These are phyloP conservation scores for Quercus dentata DNA, from an alignment of 306 rosid genomes.

Conservation along the genomic window DNA sequence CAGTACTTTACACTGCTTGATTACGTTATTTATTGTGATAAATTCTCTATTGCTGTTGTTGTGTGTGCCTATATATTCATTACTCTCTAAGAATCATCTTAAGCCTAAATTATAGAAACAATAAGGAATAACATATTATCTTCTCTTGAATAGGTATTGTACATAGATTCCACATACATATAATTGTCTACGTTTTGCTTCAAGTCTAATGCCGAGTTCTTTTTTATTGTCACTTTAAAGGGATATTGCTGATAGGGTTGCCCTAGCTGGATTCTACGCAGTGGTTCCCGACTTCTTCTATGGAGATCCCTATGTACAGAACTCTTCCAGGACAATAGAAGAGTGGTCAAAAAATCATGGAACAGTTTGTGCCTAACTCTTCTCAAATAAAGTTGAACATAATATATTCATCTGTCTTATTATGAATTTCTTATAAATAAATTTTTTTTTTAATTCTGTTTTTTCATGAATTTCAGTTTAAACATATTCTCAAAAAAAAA, in stretches of 20 bases:
- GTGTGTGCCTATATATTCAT: background rate
- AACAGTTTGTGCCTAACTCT: background rate
- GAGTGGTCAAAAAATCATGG: conserved; percentile 1
- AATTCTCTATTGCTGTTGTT: background rate
- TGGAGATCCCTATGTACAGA: background rate
- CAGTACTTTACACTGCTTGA: background rate
- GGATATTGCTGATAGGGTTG: conserved; percentile 1
- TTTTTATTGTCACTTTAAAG: background rate
- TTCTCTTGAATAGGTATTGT: too few relatives aligned
- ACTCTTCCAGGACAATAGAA: background rate
- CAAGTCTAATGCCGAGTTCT: background rate
- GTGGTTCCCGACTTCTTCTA: conserved; percentile 10
- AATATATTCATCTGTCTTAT: background rate
- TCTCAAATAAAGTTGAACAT: background rate
- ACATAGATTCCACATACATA: background rate
- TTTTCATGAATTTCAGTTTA: too few relatives aligned
- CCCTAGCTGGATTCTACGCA: background rate
- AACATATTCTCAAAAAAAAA: too few relatives aligned
- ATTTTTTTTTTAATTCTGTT: too few relatives aligned
- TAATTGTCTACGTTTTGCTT: background rate
- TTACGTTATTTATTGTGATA: background rate
- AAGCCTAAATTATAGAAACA: background rate
- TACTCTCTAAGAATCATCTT: background rate
- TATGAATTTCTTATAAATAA: background rate
- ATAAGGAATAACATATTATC: background rate